These are phyloP conservation scores for Herpetospermum pedunculosum DNA, from an alignment of 306 rosid species.

Conservation along the genomic window DNA sequence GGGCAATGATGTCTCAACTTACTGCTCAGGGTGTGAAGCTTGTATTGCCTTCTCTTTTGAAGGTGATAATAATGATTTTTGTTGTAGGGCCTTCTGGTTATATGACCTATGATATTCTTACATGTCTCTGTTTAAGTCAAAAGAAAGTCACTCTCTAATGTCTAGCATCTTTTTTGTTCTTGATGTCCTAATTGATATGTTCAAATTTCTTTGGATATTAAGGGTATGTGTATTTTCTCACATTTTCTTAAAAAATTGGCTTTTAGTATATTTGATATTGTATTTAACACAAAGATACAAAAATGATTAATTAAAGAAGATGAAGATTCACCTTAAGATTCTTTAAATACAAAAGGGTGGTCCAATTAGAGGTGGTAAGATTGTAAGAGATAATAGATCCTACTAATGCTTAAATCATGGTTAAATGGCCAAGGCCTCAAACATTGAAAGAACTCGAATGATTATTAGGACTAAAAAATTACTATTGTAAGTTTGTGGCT, in stretches of 20 bases:
- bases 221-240: neutral
- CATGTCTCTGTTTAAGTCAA: neutral
- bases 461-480: neutral
- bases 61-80: conserved; percentile 36
- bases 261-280: neutral
- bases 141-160: neutral
- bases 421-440: neutral
- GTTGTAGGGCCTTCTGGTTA: neutral
- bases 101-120: neutral
- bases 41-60: conserved; percentile 93
- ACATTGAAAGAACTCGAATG: neutral
- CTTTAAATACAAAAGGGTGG: neutral
- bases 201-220: neutral
- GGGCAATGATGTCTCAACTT: conserved; percentile 98
- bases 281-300: neutral
- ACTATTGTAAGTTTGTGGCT: neutral
- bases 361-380: neutral
- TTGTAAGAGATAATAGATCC: neutral
- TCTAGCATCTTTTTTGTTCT: no score
- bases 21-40: conserved; percentile 96
- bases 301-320: neutral
- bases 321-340: neutral
- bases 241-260: neutral
- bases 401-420: neutral
- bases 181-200: no score